Base-by-base conservation (phyloP, 441 rosid species). In the Melastoma candidum region DNA sequence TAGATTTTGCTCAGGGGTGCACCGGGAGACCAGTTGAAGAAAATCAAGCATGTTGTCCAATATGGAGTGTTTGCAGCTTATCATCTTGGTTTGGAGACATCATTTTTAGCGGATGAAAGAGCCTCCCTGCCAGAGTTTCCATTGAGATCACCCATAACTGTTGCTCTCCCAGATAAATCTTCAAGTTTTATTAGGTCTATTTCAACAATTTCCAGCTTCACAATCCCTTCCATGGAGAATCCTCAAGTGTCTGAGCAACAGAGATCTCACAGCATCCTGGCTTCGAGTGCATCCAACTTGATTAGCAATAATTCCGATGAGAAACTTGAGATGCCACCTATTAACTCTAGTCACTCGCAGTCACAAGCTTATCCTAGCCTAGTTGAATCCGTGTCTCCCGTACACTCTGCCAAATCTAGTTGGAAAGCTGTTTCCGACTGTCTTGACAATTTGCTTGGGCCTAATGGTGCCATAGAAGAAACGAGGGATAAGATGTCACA, bases 61-160 rank as follows among this genome's bases (percentile, higher is more conserved):
- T 93, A 93, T 74, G 99, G 99, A 63, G 78, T 93, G 64, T 93
- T 93, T 68, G 99, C 99, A 44, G 99, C 99, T 53, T 89, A 93
- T 75, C 99, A 93, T 74, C 64, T 93, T 77, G 99, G 95, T 56
- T 54, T 82, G 48, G 97, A 89, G 80, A 93, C 97, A 46, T 93
- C 95, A 32, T 93, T 93, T 67, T 93, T 93, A 60, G 97, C 97
- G 48, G 99, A 93, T 68, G 99, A 93, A 77, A 89, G 99, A 50
- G 99, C 99, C 26, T 68, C 90, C 53, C 72, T 81, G 8, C 99
- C 97, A 47, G 95, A 82, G 56, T 78, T 85, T 58, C 94, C 94
- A 27, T 54, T 87, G 58, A 75, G 72, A 58, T 74, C 95, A 64
- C 95, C 90, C 39, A 76, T 85, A 59, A 83, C 85, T 0, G 94